Conservation (phyloP, 257 asterid species). For the Linderniella brevidens region DNA sequence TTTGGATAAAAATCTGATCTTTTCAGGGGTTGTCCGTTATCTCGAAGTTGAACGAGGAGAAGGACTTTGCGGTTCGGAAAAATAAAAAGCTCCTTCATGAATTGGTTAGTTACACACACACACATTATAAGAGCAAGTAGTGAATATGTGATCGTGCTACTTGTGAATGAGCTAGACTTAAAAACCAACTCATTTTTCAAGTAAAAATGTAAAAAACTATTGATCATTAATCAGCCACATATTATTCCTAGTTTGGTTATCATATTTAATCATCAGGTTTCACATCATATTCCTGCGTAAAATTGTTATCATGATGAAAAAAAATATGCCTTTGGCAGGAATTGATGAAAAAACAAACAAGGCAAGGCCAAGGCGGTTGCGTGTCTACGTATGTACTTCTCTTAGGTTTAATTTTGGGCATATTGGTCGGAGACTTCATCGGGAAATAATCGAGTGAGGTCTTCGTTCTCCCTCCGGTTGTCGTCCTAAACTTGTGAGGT, state of each 20-base stretch:
- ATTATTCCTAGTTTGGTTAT: no score
- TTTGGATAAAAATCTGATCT: no score
- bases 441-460: constrained; percentile 9
- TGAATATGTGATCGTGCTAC: background rate
- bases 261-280: no score
- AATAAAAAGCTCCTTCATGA: constrained; percentile 48
- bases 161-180: background rate
- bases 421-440: constrained; percentile 44
- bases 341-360: constrained; percentile 19
- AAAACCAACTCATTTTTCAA: background rate
- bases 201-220: no score
- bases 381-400: constrained; percentile 23
- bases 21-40: constrained; percentile 30
- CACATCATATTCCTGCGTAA: no score
- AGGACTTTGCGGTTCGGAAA: constrained; percentile 33
- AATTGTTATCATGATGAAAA: background rate
- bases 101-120: constrained; percentile 30
- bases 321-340: constrained; percentile 20
- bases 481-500: no score
- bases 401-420: constrained; percentile 33
- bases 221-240: no score
- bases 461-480: no score
- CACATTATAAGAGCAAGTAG: background rate
- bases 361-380: constrained; percentile 18
- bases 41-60: constrained; percentile 56